A percentile compares a stretch with the other conserved stretches of the same genome.
Evolutionary conservation across 768 basidiomycete species (phyloP).

Genomic region (Amanita rimosa): DNA sequence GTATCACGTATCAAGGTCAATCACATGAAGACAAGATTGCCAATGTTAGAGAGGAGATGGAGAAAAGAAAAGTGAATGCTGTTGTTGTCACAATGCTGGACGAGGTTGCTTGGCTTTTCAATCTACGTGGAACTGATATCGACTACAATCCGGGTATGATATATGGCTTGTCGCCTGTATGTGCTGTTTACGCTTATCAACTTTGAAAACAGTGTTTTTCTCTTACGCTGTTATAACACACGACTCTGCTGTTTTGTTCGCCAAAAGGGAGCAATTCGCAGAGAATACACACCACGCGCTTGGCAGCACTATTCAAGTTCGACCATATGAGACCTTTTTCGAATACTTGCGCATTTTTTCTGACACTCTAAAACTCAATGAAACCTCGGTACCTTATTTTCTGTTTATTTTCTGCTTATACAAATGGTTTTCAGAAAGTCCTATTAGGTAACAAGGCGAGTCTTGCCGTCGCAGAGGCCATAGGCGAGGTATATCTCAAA

Average conservation of each 20-base stretch:
- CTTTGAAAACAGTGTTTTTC: constrained; percentile 62
- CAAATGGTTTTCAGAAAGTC: constrained; percentile 39
- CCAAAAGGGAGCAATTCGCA: constrained; percentile 44
- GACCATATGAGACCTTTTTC: constrained; percentile 62
- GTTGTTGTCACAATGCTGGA: constrained; percentile 83
- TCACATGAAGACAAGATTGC: constrained; percentile 56
- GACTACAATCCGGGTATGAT: constrained; percentile 68
- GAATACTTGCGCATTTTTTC: constrained; percentile 45
- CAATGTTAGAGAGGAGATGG: constrained; percentile 51
- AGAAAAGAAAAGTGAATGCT: constrained; percentile 54
- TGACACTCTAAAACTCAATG: constrained; percentile 19
- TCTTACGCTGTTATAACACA: constrained; percentile 73
- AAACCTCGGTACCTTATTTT: constrained; percentile 18
- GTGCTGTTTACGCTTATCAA: background rate
- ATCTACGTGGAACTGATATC: constrained; percentile 87
- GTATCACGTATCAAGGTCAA: constrained; percentile 43
- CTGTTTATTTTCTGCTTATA: background rate
- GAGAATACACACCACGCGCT: constrained; percentile 34
- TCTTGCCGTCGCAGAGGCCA: constrained; percentile 70
- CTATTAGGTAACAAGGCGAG: constrained; percentile 70
- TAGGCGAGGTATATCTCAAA: constrained; percentile 48
- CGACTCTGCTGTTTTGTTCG: constrained; percentile 53
- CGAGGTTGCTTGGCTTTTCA: constrained; percentile 92
- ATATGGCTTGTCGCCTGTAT: constrained; percentile 3
- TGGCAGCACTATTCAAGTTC: constrained; percentile 48